Evolutionary conservation across 2,329 filamentous ascomycete species (phyloP).

Genomic region (Paraconiothyrium brasiliense): DNA sequence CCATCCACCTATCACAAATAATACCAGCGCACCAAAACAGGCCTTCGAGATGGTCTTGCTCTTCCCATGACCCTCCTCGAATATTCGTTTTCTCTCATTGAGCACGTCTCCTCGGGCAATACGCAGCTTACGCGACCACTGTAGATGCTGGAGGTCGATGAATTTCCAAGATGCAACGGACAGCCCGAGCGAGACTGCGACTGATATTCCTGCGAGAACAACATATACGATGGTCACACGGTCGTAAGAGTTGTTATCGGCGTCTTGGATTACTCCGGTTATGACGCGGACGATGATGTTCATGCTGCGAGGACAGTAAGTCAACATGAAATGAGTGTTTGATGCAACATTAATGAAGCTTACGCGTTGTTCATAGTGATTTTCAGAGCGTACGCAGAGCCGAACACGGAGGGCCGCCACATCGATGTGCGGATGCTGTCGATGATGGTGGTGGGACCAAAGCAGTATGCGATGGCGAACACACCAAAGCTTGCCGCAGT

Average conservation of each 20-base stretch:
- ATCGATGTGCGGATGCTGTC: constrained; percentile 68
- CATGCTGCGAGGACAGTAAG: constrained; percentile 55
- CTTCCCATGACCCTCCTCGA: constrained; percentile 46
- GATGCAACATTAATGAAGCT: constrained; percentile 16
- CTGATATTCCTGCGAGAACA: constrained; percentile 60
- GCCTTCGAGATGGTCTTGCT: constrained; percentile 52
- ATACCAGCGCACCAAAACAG: constrained; percentile 56
- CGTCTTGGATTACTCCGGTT: constrained; percentile 67
- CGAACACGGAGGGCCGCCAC: constrained; percentile 69
- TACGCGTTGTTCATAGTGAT: constrained; percentile 68
- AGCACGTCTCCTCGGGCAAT: constrained; percentile 57
- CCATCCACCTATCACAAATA: constrained; percentile 64
- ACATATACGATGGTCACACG: constrained; percentile 66
- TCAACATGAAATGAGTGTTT: not conserved
- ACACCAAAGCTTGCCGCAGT: constrained; percentile 69
- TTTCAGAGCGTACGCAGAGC: constrained; percentile 68
- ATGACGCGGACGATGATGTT: constrained; percentile 68
- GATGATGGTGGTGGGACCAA: constrained; percentile 68
- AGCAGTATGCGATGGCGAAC: constrained; percentile 64
- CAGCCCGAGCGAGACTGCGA: constrained; percentile 57
- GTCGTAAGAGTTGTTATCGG: constrained; percentile 65
- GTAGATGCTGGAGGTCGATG: constrained; percentile 60
- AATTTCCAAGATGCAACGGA: constrained; percentile 51
- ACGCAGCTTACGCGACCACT: constrained; percentile 67
- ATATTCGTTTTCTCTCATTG: constrained; percentile 54